phyloP scores from a whole-genome alignment of 495 filamentous ascomycete genomes.

The Paragyromitra xinjiangensis region DNA sequence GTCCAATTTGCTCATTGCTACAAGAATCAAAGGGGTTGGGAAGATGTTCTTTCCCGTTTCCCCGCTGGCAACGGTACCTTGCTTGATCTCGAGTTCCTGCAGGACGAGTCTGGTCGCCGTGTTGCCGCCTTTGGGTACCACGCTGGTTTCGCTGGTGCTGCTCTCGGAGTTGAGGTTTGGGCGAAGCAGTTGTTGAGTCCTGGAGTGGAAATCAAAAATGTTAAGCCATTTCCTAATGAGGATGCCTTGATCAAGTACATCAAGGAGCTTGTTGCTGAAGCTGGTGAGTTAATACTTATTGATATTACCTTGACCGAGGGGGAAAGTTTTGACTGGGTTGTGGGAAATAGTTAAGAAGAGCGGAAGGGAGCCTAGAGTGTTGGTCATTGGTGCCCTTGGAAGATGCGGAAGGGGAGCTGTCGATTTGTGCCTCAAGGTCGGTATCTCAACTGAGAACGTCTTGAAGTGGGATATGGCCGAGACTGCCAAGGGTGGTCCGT shows the following conservation, averaged over 20 bases:
- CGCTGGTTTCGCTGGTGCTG: slow-evolving; percentile 82
- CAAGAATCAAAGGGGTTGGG: slow-evolving; percentile 89
- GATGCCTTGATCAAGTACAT: slow-evolving; percentile 75
- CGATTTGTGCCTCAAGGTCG: slow-evolving; percentile 77
- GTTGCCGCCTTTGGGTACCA: slow-evolving; percentile 83
- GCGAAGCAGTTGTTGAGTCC: slow-evolving; percentile 82
- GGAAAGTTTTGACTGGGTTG: slow-evolving; percentile 8
- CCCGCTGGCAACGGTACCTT: slow-evolving; percentile 82
- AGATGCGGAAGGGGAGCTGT: slow-evolving; percentile 89
- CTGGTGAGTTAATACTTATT: slow-evolving; percentile 60
- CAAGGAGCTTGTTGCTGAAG: slow-evolving; percentile 70
- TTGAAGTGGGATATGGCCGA: slow-evolving; percentile 93
- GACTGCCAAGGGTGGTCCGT: slow-evolving; percentile 85
- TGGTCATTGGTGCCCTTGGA: slow-evolving; percentile 76
- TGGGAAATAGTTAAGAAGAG: slow-evolving; percentile 55
- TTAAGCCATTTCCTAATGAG: slow-evolving; percentile 80
- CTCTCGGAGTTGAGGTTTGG: slow-evolving; percentile 85
- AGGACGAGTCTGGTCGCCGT: slow-evolving; percentile 76
- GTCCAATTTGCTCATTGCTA: slow-evolving; percentile 87
- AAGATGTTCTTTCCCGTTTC: slow-evolving; percentile 80
- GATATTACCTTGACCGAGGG: neutral
- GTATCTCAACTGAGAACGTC: slow-evolving; percentile 76
- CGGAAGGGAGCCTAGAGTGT: slow-evolving; percentile 64
- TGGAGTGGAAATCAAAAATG: slow-evolving; percentile 70
- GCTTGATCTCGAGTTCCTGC: slow-evolving; percentile 91